Evolutionary conservation across 148 eudicot genomes (phyloP).

Genomic region (Oxyria digyna): DNA sequence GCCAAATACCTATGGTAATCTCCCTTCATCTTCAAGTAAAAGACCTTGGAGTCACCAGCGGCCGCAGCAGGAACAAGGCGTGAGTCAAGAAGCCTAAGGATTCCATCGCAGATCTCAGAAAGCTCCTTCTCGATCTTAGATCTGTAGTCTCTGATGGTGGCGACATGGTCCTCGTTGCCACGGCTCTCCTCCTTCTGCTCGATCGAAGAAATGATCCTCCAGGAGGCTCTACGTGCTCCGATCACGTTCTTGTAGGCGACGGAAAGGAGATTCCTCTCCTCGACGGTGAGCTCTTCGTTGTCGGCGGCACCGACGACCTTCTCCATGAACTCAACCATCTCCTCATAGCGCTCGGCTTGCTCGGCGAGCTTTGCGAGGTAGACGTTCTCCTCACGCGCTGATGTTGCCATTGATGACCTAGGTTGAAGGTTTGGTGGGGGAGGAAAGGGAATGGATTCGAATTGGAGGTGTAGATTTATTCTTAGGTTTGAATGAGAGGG

Average conservation of each 20-base stretch:
- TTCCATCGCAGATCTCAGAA: slow-evolving; percentile 42
- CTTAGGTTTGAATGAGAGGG: neutral
- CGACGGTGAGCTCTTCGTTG: slow-evolving; percentile 51
- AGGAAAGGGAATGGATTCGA: slow-evolving; percentile 8
- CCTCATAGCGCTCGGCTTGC: too few species aligned
- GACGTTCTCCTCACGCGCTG: slow-evolving; percentile 46
- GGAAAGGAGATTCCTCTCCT: slow-evolving; percentile 58
- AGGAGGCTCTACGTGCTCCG: slow-evolving; percentile 61
- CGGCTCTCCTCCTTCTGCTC: too few species aligned
- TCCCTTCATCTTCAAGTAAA: slow-evolving; percentile 68
- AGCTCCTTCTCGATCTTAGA: slow-evolving; percentile 53
- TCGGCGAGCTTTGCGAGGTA: slow-evolving; percentile 67
- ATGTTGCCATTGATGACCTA: slow-evolving; percentile 18
- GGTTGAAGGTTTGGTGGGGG: neutral
- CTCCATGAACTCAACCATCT: slow-evolving; percentile 21
- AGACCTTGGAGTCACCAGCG: slow-evolving; percentile 52
- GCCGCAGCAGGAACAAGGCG: slow-evolving; percentile 39
- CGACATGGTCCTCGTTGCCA: slow-evolving; percentile 62
- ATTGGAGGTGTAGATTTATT: neutral
- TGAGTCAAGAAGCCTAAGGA: slow-evolving; percentile 37
- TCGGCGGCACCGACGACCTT: slow-evolving; percentile 32
- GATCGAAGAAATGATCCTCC: slow-evolving; percentile 65
- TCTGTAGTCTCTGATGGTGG: slow-evolving; percentile 33
- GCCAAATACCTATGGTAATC: slow-evolving; percentile 67
- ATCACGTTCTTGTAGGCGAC: slow-evolving; percentile 80